Conservation (phyloP, 352 stramenopile genomes). For the Pythium inflatum region DNA sequence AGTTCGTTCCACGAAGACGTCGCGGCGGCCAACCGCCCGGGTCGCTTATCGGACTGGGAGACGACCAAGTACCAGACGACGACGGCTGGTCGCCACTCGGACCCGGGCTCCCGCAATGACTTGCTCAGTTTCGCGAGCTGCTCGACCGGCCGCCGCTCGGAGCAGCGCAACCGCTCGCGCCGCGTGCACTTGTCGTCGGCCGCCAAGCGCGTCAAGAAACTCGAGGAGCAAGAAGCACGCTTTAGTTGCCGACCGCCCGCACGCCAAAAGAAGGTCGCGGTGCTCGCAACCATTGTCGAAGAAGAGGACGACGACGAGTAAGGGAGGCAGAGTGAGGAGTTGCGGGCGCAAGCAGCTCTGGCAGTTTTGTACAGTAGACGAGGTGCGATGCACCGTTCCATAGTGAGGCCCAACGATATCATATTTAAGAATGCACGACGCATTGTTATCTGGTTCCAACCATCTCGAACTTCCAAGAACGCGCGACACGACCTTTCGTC, state of each 20-base stretch:
- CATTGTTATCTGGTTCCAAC: too few species aligned
- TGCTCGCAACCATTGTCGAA: conserved; percentile 50
- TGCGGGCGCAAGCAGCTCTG: conserved; percentile 13
- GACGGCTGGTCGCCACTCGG: conserved; percentile 58
- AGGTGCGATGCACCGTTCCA: neutral
- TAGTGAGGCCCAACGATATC: neutral
- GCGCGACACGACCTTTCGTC: neutral
- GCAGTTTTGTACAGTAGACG: conserved; percentile 20
- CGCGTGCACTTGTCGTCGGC: conserved; percentile 81
- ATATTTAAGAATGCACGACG: conserved; percentile 22
- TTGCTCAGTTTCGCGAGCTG: conserved; percentile 69
- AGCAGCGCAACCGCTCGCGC: conserved; percentile 49
- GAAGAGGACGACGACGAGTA: conserved; percentile 7
- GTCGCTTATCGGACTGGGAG: conserved; percentile 56
- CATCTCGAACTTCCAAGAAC: neutral
- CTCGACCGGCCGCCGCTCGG: conserved; percentile 42
- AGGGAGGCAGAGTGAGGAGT: neutral
- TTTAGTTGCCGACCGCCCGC: conserved; percentile 45
- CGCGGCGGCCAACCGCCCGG: neutral
- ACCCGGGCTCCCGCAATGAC: conserved; percentile 71
- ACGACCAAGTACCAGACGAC: conserved; percentile 52
- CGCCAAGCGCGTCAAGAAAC: conserved; percentile 81
- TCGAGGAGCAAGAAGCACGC: conserved; percentile 80
- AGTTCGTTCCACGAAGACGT: conserved; percentile 65
- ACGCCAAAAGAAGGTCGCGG: conserved; percentile 43